Evolutionary conservation across 2,329 filamentous ascomycete species (phyloP), one percentile per base, ranked within the genome.

Genomic region (Penicillium sp.): DNA sequence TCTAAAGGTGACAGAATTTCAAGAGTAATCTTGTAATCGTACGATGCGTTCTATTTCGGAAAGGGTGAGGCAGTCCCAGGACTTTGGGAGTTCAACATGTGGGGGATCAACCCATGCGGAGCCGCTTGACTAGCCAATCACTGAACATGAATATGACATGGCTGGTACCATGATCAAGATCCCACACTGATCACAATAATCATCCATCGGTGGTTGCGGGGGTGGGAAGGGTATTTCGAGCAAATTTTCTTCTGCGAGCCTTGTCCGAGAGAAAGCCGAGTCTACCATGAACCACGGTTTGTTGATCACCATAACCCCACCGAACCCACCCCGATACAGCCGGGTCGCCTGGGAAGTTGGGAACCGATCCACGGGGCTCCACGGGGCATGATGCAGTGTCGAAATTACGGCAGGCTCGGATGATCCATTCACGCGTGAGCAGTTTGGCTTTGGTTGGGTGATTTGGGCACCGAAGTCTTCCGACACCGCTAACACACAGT

Each of bases 241-340:
- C n/a, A n/a, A 48, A 22, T 22, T 48, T 48, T 48, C 16, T 14
- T 30, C 25, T 48, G 42, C 69, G 68, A 71, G 64, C 62, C 67
- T 71, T 57, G 7, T 1, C 69, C 69, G 69, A 71, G 65, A 60
- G 58, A 69, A 70, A 10, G 45, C 61, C 69, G 68, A 61, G 16
- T 7, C 1, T 22, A 19, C 4, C n/a, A 7, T 42, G 54, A 67
- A 59, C 66, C 63, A 57, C 52, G 59, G 52, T 30, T 42, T 30
- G 56, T 42, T 30, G 56, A 33, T 40, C 19, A 2, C 22, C 26
- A 26, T 14, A 14, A 55, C 48, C 57, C 58, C 63, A 60, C 62
- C 30, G 16, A 11, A 22, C 55, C 52, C 19, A 42, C 26, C 51
- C 51, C 33, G 59, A 40, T 38, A 42, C 35, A 57, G 45, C 57